Evolutionary conservation across 2,329 filamentous ascomycete genomes (phyloP).

Genomic region (Hypoxylon sp.): DNA sequence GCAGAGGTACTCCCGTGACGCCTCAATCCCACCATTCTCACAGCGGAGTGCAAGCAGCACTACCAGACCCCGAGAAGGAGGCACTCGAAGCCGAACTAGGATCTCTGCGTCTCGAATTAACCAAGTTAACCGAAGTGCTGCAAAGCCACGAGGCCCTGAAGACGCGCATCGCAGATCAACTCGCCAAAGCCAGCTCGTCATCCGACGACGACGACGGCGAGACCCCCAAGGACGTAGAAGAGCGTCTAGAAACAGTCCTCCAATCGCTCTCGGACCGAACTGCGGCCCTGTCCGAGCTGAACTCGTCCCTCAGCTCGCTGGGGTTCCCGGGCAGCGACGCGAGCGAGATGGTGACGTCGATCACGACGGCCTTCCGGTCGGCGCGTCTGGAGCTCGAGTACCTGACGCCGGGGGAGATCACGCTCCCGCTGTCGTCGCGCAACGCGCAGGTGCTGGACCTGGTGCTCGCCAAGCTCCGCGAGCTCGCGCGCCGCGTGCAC

Average conservation of each 20-base stretch:
- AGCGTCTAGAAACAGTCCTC: conserved; percentile 54
- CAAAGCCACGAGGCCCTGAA: conserved; percentile 57
- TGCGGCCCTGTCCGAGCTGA: conserved; percentile 56
- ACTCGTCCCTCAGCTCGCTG: conserved; percentile 55
- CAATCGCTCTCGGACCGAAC: conserved; percentile 59
- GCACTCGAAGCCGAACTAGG: conserved; percentile 57
- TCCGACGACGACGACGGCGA: conserved; percentile 14
- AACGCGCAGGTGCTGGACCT: conserved; percentile 66
- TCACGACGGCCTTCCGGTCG: conserved; percentile 61
- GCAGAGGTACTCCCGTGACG: conserved; percentile 28
- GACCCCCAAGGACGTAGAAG: conserved; percentile 50
- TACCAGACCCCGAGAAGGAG: conserved; percentile 55
- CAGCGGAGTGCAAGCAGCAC: conserved; percentile 51
- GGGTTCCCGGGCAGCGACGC: conserved; percentile 61
- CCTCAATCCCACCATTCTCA: conserved; percentile 47
- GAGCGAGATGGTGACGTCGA: conserved; percentile 57
- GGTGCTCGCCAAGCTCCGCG: conserved; percentile 59
- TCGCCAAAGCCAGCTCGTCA: conserved; percentile 28
- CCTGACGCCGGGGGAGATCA: conserved; percentile 66
- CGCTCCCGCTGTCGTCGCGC: conserved; percentile 60
- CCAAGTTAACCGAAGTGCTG: conserved; percentile 57
- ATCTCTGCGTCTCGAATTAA: conserved; percentile 58
- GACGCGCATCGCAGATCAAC: conserved; percentile 42
- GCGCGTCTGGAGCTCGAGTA: conserved; percentile 70
- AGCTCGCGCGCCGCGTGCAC: conserved; percentile 55